Percentiles rank a stretch among this genome's conserved stretches.
These are phyloP conservation scores for Xylariaceae sp. DNA, from an alignment of 2,329 filamentous ascomycete species.

Conservation along the genomic window DNA sequence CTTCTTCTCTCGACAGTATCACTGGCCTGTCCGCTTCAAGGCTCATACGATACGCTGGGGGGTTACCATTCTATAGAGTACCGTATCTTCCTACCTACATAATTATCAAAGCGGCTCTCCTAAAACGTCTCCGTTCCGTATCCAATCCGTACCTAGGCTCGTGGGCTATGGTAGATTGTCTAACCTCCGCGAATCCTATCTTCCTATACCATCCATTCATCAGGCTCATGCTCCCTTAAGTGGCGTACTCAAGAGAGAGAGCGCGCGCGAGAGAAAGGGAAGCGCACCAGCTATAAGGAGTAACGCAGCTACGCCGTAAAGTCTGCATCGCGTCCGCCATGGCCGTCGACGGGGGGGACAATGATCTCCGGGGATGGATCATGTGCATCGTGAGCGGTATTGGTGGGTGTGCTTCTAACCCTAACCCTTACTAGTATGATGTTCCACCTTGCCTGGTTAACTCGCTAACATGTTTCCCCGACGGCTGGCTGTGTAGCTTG, in stretches of 20 bases:
- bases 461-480: constrained; percentile 16
- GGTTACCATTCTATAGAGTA: not conserved
- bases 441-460: not conserved
- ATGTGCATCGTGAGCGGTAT: constrained; percentile 80
- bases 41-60: not conserved
- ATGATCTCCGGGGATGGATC: constrained; percentile 90
- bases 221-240: constrained; percentile 23
- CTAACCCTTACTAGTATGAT: constrained; percentile 11
- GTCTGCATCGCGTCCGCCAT: constrained; percentile 33
- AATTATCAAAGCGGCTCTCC: not conserved
- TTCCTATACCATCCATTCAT: not conserved
- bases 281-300: constrained; percentile 16
- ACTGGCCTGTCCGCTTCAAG: not conserved
- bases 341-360: constrained; percentile 49
- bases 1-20: too few relatives aligned
- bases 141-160: not conserved
- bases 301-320: constrained; percentile 17
- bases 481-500: constrained; percentile 43
- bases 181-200: not conserved
- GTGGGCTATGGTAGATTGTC: not conserved
- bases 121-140: not conserved
- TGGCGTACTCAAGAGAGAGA: constrained; percentile 1
- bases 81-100: not conserved
- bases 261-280: constrained; percentile 14
- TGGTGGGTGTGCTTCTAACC: constrained; percentile 43